Evolutionary conservation across 345 rosid species (phyloP).

Genomic region (Rhodamnia argentea): DNA sequence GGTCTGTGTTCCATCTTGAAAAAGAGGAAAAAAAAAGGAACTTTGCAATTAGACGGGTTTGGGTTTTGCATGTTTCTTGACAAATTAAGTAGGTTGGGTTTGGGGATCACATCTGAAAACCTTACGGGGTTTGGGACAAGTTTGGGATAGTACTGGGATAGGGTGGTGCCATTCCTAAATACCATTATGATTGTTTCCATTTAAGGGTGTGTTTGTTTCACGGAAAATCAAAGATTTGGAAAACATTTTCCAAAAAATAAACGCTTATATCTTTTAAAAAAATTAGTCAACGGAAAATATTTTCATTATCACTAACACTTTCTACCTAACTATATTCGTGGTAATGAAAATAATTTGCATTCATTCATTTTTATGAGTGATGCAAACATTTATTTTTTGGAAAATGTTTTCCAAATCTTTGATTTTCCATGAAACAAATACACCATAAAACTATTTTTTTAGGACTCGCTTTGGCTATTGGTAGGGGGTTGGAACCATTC

Average conservation of each 20-base stretch:
- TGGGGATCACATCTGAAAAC: not conserved
- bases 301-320: too few species aligned
- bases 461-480: not conserved
- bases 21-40: not conserved
- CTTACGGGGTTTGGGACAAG: not conserved
- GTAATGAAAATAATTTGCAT: too few species aligned
- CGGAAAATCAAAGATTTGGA: too few species aligned
- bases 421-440: too few species aligned
- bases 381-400: too few species aligned
- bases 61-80: not conserved
- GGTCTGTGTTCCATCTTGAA: not conserved
- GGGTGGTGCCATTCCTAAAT: not conserved
- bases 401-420: too few species aligned
- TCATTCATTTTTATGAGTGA: too few species aligned
- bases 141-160: accelerated
- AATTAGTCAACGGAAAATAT: too few species aligned
- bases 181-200: not conserved
- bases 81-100: not conserved
- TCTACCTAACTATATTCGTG: too few species aligned
- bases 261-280: too few species aligned
- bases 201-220: too few species aligned
- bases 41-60: not conserved
- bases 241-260: too few species aligned
- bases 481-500: not conserved
- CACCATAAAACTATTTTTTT: not conserved